phyloP scores from a whole-genome alignment of 2,329 filamentous ascomycete genomes.

The Fusarium continuum region DNA sequence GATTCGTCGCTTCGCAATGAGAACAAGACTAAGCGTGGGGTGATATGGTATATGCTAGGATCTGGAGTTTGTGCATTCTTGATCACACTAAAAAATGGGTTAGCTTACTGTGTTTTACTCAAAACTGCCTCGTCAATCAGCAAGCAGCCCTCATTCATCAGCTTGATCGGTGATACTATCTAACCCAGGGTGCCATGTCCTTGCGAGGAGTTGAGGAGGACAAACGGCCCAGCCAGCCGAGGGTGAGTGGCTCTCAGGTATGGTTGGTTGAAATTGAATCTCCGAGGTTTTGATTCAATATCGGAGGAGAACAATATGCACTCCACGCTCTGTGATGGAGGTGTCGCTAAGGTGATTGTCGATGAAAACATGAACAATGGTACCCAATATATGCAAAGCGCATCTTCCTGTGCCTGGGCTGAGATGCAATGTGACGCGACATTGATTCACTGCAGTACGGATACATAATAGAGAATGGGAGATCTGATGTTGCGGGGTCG shows the following conservation, averaged over 20 bases:
- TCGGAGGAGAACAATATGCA: constrained; percentile 5
- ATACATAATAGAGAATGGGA: constrained; percentile 9
- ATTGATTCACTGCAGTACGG: neutral
- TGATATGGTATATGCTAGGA: constrained; percentile 34
- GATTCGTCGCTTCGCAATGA: constrained; percentile 15
- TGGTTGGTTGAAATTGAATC: constrained; percentile 29
- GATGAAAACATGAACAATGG: neutral
- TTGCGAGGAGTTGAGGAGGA: constrained; percentile 28
- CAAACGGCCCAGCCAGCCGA: constrained; percentile 19
- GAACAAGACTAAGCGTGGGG: constrained; percentile 21
- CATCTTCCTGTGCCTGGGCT: constrained; percentile 24
- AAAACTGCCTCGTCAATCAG: constrained; percentile 20
- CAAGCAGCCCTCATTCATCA: constrained; percentile 21
- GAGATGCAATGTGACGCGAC: constrained; percentile 27
- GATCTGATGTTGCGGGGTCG: constrained; percentile 20
- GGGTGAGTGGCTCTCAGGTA: constrained; percentile 25
- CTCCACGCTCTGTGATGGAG: neutral
- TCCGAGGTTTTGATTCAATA: neutral
- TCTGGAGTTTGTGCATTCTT: constrained; percentile 40
- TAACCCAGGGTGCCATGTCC: constrained; percentile 20
- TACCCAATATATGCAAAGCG: constrained; percentile 14
- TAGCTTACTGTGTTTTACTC: constrained; percentile 28
- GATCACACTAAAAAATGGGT: constrained; percentile 38
- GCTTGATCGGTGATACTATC: constrained; percentile 32
- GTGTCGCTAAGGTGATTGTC: constrained; percentile 7